Conservation (phyloP, 441 rosid genomes). For the Francoa sonchifolia region DNA sequence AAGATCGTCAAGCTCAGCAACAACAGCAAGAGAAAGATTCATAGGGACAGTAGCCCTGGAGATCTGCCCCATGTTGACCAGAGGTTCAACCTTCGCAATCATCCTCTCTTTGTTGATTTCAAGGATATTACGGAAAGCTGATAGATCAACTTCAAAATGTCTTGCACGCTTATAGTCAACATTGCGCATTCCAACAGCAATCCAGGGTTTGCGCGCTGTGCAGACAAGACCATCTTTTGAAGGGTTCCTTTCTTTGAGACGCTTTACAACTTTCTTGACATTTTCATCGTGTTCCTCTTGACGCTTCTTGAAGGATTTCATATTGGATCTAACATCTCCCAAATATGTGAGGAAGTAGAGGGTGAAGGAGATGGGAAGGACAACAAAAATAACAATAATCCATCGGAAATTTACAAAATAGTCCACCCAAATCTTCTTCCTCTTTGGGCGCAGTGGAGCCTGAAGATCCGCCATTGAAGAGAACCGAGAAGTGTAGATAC, state of each 20-base stretch:
- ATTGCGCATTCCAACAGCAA: conserved; percentile 97
- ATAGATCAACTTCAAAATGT: conserved; percentile 87
- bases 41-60: conserved; percentile 64
- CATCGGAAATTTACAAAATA: conserved; percentile 75
- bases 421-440: conserved; percentile 83
- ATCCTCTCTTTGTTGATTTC: conserved; percentile 76
- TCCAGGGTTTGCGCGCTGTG: conserved; percentile 98
- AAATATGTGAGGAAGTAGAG: conserved; percentile 74
- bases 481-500: neutral
- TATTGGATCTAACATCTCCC: conserved; percentile 77
- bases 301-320: conserved; percentile 74
- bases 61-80: conserved; percentile 99
- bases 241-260: conserved; percentile 69
- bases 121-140: conserved; percentile 66
- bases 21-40: conserved; percentile 94
- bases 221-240: conserved; percentile 92
- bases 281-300: conserved; percentile 88
- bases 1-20: conserved; percentile 97
- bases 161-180: conserved; percentile 95
- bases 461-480: conserved; percentile 65
- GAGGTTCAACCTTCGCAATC: conserved; percentile 89
- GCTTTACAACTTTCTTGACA: conserved; percentile 68
- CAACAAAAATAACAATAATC: conserved; percentile 80
- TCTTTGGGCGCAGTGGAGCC: conserved; percentile 73
- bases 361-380: conserved; percentile 74